phyloP scores from a whole-genome alignment of 192 early-diverging fungal species.

The Rhizophagus clarus region DNA sequence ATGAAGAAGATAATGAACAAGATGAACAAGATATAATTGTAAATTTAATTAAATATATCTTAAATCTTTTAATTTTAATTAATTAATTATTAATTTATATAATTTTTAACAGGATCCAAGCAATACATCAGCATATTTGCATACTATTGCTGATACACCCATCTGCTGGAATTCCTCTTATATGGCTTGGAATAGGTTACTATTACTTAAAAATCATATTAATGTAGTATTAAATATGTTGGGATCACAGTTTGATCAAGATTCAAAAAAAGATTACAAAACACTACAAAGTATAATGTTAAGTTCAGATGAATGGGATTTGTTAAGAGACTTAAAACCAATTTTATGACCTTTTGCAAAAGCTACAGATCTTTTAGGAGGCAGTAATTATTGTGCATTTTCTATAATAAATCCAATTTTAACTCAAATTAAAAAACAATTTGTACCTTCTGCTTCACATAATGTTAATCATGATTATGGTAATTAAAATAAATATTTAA shows the following conservation, averaged over 20 bases:
- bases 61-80: too few relatives aligned
- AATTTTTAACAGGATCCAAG: too few relatives aligned
- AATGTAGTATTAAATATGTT: not conserved
- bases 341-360: not conserved
- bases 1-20: too few relatives aligned
- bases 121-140: not conserved
- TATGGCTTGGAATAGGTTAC: not conserved
- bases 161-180: not conserved
- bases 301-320: not conserved
- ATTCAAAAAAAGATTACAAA: not conserved
- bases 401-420: not conserved
- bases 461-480: too few relatives aligned
- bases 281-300: not conserved
- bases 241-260: not conserved
- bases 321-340: not conserved
- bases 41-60: too few relatives aligned
- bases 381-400: not conserved
- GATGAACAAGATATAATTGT: too few relatives aligned
- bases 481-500: too few relatives aligned
- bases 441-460: too few relatives aligned
- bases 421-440: not conserved
- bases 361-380: not conserved
- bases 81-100: too few relatives aligned
- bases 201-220: not conserved
- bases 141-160: not conserved